Conservation (phyloP, 805 yeast species). For the Cyberlindnera mississippiensis region DNA sequence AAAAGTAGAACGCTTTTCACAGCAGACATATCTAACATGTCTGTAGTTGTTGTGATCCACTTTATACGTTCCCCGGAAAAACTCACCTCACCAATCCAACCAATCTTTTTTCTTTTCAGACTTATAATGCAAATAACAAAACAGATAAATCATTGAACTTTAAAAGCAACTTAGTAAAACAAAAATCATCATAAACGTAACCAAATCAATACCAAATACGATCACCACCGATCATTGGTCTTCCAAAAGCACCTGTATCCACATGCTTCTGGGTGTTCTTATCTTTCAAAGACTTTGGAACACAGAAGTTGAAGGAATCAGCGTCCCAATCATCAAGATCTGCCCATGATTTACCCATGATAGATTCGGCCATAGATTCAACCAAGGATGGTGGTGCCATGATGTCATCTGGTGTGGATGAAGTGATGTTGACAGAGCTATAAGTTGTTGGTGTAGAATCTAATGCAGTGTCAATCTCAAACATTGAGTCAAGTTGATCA, state of each 20-base stretch:
- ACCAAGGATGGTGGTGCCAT: constrained; percentile 10
- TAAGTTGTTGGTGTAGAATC: not conserved
- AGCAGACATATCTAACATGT: not conserved
- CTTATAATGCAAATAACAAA: not conserved
- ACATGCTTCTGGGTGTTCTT: not conserved
- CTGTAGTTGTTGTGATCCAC: not conserved
- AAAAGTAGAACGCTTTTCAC: not conserved
- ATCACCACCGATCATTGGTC: not conserved
- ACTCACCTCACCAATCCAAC: not conserved
- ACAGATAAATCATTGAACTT: too few relatives aligned
- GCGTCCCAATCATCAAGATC: constrained; percentile 16
- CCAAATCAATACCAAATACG: constrained; percentile 2
- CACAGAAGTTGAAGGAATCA: constrained; percentile 10
- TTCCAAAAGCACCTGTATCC: not conserved
- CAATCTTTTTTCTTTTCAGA: not conserved
- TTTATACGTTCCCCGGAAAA: too few relatives aligned
- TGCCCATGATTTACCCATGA: constrained; percentile 18
- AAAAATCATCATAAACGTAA: not conserved
- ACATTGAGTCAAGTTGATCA: constrained; percentile 1
- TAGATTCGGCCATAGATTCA: constrained; percentile 5
- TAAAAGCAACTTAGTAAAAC: too few relatives aligned
- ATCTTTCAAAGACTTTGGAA: constrained; percentile 6
- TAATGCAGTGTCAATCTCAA: not conserved
- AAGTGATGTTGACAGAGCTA: not conserved
- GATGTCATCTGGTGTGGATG: not conserved